Evolutionary conservation across 176 grass and related monocot genomes (phyloP), one percentile per base, ranked within the genome.

Genomic region (Thalia dealbata): DNA sequence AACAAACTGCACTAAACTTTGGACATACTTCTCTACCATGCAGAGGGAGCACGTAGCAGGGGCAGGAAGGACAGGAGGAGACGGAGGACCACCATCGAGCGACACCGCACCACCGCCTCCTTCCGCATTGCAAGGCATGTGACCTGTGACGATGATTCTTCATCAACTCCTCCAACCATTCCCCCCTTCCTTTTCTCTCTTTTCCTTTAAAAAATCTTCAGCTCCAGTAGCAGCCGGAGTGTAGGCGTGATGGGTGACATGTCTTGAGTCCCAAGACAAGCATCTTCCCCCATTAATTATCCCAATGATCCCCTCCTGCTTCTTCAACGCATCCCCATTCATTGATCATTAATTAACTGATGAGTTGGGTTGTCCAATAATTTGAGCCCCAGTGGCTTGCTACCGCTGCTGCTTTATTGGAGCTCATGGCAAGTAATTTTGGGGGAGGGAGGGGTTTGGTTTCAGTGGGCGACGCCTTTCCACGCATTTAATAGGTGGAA

Each of bases 401-500:
- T 38, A 4, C 32, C 4, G 32, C 32, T 38, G 32, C 4, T 38
- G 32, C 43, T 70, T 70, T 70, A 24, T 48, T 70, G 4, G 0
- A 70, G 21, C 26, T 66, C 30, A 64, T 16, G 25, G 23, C 6
- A 48, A 9, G 28, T 28, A 66, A 15, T 70, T 25, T 25, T 70
- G 67, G 44, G 12, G 1, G n/a, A n/a, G n/a, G n/a, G n/a, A n/a
- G n/a, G 42, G 44, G 43, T 12, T 70, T 22, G 44, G 43, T 12
- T 70, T 22, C 14, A 50, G 43, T 25, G 41, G 63, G 27, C 63
- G 38, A 12, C 27, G 18, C 44, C 67, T 70, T 70, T 70, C 67
- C 67, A 70, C 67, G 67, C 67, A 70, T 50, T 41, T 48, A 70
- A 45, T 50, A 10, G 43, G 19, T 70, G 67, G 67, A 44, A 70